Base-by-base conservation (phyloP, 139 green algal genomes). In the Raphidocelis subcapitata region DNA sequence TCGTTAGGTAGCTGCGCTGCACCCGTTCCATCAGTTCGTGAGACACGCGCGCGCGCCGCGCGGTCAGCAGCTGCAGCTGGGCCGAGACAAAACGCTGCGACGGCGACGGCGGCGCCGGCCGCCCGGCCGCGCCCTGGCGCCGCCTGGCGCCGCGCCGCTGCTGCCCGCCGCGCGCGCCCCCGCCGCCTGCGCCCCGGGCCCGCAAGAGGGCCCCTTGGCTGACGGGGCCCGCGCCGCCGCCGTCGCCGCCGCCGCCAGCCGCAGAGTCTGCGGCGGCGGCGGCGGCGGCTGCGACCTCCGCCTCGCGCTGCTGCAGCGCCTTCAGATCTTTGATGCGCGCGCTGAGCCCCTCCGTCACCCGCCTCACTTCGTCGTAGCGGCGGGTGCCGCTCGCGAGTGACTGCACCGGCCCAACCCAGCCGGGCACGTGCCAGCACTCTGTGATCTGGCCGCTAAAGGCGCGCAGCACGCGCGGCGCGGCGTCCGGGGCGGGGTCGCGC, bases 371-470 rank as follows among this genome's bases (percentile, higher is more conserved):
- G 1, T 33, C 31, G 46, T 87, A 87, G 14, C 61, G 24, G 3
- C 28, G 46, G 4, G 55, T 62, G 0, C n/a, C 26, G 67, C 67
- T 76, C 44, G 28, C 76, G 52, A 84, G 12, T 8, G 12, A 5
- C 54, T 33, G 24, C 24, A 61, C 54, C 12, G n/a, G 54, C 12
- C 54, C 24, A 5, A 8, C 10, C 54, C 54, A 29, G 5, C 70
- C 70, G 61, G 64, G 73, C 28, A 81, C 75, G 21, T 77, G 29
- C 78, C 78, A 84, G 20, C 31, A 33, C 31, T 82, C 68, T 3
- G 71, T 76, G 57, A 84, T 84, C 71, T 87, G 82, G 4, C 82
- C 82, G 21, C 56, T 77, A 33, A 84, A 80, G 1, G 77, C 72
- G 8, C 71, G 76, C 4, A 82, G 77, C 41, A 81, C 69, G 29